Base-by-base conservation (phyloP, 1,139 yeast species). In the Lodderomyces metapsilosis region DNA sequence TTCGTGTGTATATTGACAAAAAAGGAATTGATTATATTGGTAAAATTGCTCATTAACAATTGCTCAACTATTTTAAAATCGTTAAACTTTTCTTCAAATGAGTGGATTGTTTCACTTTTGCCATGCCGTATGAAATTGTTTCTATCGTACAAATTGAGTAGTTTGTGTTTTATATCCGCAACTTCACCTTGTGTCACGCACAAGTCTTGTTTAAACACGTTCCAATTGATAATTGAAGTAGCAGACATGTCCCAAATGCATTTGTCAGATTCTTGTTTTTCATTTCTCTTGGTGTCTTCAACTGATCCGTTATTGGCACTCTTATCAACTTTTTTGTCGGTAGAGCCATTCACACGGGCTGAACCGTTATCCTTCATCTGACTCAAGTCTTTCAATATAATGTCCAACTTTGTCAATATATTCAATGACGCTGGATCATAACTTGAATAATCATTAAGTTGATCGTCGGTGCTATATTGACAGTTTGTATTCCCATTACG, bases 181-280 rank as follows among this genome's bases (percentile, higher is more conserved):
- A 46, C 44, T 16, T 57, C 53, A 1, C 48, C 48, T 0, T 46
- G 39, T 0, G 59, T 34, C 8, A 49, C 51, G 4, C 54, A 55
- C 11, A 62, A 45, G 20, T 50, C 44, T 16, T 50, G 42, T 12
- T 44, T 40, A 38, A 66, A 57, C 37, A 49, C 63, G 7, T 49
- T 47, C 79, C 79, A 74, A 35, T 56, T 57, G 27, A 71, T 41
- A 2, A 70, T 48, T 16, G 67, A 54, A n/a, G 68, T 65, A 5
- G 62, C 47, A 5, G 73, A 66, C 58, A 72, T 60, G 48, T 69
- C 72, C 79, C 79, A 74, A 22, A 58, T 25, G 40, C 61, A 58
- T 17, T 43, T 47, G 40, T 56, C 59, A 40, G 51, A 52, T 13
- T 41, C 36, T 18, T 28, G 33, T 40, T 44, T 25, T 21, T 25